A percentile compares a stretch with the other conserved stretches of the same genome.
Conservation (phyloP, 2,329 filamentous ascomycete species). For the Beauveria medogensis region DNA sequence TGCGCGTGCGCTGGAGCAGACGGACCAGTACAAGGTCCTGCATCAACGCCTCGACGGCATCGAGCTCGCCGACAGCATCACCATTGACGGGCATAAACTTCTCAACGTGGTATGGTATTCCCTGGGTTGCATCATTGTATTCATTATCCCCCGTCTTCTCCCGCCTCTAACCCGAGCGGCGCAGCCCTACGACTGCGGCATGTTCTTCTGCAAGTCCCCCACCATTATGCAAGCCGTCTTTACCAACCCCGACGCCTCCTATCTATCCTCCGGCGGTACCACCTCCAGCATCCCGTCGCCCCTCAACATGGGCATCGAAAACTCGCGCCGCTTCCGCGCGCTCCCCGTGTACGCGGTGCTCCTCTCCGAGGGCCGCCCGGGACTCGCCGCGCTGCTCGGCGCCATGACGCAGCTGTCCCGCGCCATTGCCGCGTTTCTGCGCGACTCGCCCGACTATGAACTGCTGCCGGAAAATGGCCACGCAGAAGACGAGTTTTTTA, state of each 20-base stretch:
- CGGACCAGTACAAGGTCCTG: constrained; percentile 46
- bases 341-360: constrained; percentile 82
- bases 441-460: constrained; percentile 54
- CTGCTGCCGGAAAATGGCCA: constrained; percentile 43
- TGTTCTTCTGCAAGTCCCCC: constrained; percentile 70
- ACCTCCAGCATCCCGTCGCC: constrained; percentile 58
- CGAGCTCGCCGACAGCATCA: constrained; percentile 79
- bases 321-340: constrained; percentile 83
- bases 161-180: not conserved
- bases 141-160: not conserved
- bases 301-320: constrained; percentile 80
- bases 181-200: constrained; percentile 81
- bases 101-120: constrained; percentile 62
- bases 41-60: constrained; percentile 52
- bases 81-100: constrained; percentile 83
- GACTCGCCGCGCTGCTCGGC: constrained; percentile 61
- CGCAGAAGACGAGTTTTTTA: constrained; percentile 35
- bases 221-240: constrained; percentile 56
- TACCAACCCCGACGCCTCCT: constrained; percentile 77
- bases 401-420: constrained; percentile 67
- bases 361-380: constrained; percentile 61
- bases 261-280: constrained; percentile 44
- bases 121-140: constrained; percentile 14
- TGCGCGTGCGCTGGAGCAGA: constrained; percentile 54
- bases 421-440: constrained; percentile 55